phyloP scores from a whole-genome alignment of 768 basidiomycete species.

The Rhodotorula taiwanensis region DNA sequence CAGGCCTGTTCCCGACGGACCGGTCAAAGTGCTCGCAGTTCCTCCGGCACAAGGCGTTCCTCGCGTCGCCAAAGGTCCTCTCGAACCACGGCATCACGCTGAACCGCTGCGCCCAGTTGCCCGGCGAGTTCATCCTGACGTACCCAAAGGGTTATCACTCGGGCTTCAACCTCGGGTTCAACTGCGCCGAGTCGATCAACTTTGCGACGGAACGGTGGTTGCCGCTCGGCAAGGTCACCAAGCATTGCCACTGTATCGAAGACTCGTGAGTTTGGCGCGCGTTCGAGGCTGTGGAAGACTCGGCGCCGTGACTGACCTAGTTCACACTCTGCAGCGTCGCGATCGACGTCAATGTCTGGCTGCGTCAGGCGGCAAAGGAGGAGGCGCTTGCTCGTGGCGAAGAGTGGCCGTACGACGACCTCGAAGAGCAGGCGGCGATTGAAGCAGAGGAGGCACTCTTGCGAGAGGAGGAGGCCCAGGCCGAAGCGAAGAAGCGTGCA shows the following conservation, averaged over 20 bases:
- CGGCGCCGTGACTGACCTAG: background rate
- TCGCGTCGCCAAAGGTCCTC: constrained; percentile 77
- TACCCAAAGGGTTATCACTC: constrained; percentile 93
- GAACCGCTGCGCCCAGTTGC: constrained; percentile 83
- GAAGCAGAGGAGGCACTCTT: background rate
- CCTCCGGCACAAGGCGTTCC: constrained; percentile 90
- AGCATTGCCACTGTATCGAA: constrained; percentile 46
- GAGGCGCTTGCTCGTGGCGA: constrained; percentile 45
- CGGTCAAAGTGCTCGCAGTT: constrained; percentile 82
- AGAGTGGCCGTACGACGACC: constrained; percentile 27
- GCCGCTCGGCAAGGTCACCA: constrained; percentile 71
- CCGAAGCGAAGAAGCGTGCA: constrained; percentile 37
- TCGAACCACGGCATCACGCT: constrained; percentile 68
- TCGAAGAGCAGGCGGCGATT: constrained; percentile 3
- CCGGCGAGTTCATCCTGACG: constrained; percentile 94
- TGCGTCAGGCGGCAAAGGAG: constrained; percentile 60
- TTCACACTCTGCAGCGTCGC: constrained; percentile 74
- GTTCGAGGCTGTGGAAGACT: no score
- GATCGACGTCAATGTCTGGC: constrained; percentile 83
- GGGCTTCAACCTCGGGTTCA: constrained; percentile 91
- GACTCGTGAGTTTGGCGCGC: constrained; percentile 47
- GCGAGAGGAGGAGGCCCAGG: background rate
- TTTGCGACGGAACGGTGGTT: constrained; percentile 94
- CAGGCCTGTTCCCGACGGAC: constrained; percentile 75
- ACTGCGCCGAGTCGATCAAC: constrained; percentile 95